These are phyloP conservation scores for Quercus agrifolia DNA, from an alignment of 306 rosid genomes.

Conservation along the genomic window DNA sequence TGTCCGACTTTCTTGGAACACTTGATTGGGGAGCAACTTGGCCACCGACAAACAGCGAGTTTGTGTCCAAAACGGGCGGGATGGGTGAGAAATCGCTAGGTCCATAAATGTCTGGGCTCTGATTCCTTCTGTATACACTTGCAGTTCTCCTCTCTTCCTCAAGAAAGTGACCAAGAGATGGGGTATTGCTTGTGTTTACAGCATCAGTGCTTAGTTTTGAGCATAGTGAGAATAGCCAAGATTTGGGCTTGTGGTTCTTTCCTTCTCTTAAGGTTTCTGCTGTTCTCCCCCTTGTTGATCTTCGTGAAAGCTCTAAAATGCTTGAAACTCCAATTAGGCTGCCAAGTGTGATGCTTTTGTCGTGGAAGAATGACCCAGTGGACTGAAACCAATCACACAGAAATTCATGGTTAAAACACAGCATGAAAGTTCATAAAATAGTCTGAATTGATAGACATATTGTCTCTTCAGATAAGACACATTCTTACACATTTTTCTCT, in stretches of 20 bases:
- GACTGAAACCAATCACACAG: slow-evolving; percentile 33
- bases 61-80: slow-evolving; percentile 10
- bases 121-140: slow-evolving; percentile 28
- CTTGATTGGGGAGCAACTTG: slow-evolving; percentile 32
- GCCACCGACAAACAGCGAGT: slow-evolving; percentile 26
- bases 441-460: neutral
- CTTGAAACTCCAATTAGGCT: slow-evolving; percentile 58
- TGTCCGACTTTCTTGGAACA: slow-evolving; percentile 20
- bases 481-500: neutral
- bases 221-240: slow-evolving; percentile 63
- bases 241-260: slow-evolving; percentile 45
- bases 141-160: slow-evolving; percentile 60
- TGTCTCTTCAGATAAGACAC: neutral
- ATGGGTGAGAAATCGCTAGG: slow-evolving; percentile 23
- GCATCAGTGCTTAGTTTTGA: slow-evolving; percentile 58
- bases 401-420: slow-evolving; percentile 12
- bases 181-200: slow-evolving; percentile 37
- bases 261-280: slow-evolving; percentile 35
- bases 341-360: slow-evolving; percentile 61
- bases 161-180: slow-evolving; percentile 68
- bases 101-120: slow-evolving; percentile 17
- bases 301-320: slow-evolving; percentile 48
- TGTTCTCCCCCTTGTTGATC: slow-evolving; percentile 47
- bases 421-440: neutral
- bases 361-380: slow-evolving; percentile 55